A percentile compares a stretch with the other conserved stretches of the same genome.
Conservation (phyloP, 768 basidiomycete genomes). For the Sporobolomyces pararoseus region DNA sequence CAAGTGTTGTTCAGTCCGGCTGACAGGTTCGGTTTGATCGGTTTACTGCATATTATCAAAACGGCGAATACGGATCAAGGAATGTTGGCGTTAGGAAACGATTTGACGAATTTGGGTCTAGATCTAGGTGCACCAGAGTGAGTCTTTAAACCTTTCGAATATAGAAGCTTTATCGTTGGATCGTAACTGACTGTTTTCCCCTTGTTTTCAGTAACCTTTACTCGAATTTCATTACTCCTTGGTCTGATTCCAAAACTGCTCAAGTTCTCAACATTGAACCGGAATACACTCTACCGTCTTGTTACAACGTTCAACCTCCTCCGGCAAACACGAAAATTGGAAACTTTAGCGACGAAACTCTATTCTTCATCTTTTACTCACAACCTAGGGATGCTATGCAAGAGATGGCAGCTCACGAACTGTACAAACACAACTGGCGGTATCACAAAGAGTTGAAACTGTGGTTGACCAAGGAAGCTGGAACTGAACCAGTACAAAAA, state of each 20-base stretch:
- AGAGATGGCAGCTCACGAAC: constrained; percentile 88
- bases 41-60: constrained; percentile 80
- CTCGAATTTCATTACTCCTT: constrained; percentile 88
- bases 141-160: constrained; percentile 48
- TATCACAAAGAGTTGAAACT: constrained; percentile 87
- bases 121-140: constrained; percentile 81
- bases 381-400: constrained; percentile 86
- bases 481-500: constrained; percentile 54
- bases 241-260: constrained; percentile 73
- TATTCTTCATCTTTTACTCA: constrained; percentile 98
- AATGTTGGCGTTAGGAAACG: constrained; percentile 78
- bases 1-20: constrained; percentile 88
- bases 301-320: constrained; percentile 87
- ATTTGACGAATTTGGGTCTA: constrained; percentile 84
- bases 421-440: constrained; percentile 95
- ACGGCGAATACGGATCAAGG: constrained; percentile 73
- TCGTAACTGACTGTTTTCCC: background rate
- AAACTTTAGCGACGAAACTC: constrained; percentile 88
- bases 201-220: constrained; percentile 41
- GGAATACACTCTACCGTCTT: constrained; percentile 81
- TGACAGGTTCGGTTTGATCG: constrained; percentile 89
- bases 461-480: constrained; percentile 85
- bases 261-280: constrained; percentile 82
- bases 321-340: constrained; percentile 74
- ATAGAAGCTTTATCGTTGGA: too few species aligned